These are phyloP conservation scores for Bipolaris cookei DNA, from an alignment of 2,329 filamentous ascomycete species.

Conservation along the genomic window DNA sequence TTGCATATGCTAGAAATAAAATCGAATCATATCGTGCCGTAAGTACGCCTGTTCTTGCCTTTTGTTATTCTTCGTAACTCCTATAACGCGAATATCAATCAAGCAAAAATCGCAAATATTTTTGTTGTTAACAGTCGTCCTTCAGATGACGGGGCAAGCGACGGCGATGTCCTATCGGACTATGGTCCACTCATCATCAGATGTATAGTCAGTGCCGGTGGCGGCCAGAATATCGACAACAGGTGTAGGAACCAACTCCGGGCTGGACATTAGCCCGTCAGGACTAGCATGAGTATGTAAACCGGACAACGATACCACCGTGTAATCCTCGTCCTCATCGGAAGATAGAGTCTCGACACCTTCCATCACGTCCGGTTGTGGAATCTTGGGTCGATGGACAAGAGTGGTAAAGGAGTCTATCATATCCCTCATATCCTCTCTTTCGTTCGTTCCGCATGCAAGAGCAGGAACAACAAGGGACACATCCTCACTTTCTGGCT, in stretches of 20 bases:
- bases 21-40: background rate
- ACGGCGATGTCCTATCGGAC: background rate
- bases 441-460: background rate
- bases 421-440: slow-evolving; percentile 3
- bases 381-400: slow-evolving; percentile 16
- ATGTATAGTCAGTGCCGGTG: slow-evolving; percentile 17
- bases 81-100: background rate
- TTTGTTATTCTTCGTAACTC: background rate
- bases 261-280: slow-evolving; percentile 19
- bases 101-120: background rate
- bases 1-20: background rate
- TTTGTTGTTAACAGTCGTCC: background rate
- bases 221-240: slow-evolving; percentile 14
- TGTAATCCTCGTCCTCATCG: slow-evolving; percentile 34
- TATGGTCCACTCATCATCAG: slow-evolving; percentile 24
- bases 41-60: background rate
- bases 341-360: slow-evolving; percentile 14
- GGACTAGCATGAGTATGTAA: background rate
- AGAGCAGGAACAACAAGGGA: background rate
- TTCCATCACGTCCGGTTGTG: slow-evolving; percentile 3
- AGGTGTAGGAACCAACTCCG: slow-evolving; percentile 12
- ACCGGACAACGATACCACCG: slow-evolving; percentile 29
- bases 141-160: background rate
- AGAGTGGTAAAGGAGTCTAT: slow-evolving; percentile 13
- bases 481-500: background rate